phyloP scores from a whole-genome alignment of 1,284 basidiomycete species.

The Naganishia liquefaciens region DNA sequence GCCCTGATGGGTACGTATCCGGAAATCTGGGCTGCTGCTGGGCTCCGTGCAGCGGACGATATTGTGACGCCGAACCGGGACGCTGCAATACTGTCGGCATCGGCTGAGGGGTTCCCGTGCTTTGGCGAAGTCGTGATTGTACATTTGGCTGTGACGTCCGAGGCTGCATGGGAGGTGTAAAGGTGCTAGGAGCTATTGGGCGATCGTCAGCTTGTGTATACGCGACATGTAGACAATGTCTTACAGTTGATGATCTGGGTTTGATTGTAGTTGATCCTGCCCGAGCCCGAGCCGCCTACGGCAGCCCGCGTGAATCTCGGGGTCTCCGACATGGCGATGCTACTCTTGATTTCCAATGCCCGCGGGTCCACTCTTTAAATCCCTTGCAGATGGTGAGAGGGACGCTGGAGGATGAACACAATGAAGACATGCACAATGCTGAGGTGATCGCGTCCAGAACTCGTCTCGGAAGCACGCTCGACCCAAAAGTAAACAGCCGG shows the following conservation, averaged over 20 bases:
- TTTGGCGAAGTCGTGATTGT: slow-evolving; percentile 26
- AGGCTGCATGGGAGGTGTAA: slow-evolving; percentile 20
- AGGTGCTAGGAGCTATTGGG: slow-evolving; percentile 21
- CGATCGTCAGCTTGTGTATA: not conserved
- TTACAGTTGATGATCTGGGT: slow-evolving; percentile 31
- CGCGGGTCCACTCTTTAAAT: not conserved
- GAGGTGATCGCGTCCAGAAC: not conserved
- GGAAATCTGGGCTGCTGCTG: not conserved
- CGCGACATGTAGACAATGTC: not conserved
- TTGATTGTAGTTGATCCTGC: slow-evolving; percentile 30
- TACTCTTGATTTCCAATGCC: not conserved
- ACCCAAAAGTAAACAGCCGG: slow-evolving; percentile 3
- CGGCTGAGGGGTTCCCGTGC: slow-evolving; percentile 17
- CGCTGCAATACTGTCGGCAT: slow-evolving; percentile 8
- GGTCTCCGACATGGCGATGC: slow-evolving; percentile 2
- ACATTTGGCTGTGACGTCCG: slow-evolving; percentile 23
- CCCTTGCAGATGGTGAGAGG: not conserved
- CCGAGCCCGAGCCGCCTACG: slow-evolving; percentile 1
- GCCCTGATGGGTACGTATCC: not conserved
- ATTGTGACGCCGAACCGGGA: not conserved
- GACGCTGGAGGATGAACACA: not conserved
- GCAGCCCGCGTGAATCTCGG: slow-evolving; percentile 15
- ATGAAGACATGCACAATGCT: not conserved
- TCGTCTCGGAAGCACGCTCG: not conserved
- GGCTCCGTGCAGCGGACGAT: not conserved